Conservation (phyloP, 2,329 filamentous ascomycete species). For the Apiospora rasikravindrae region DNA sequence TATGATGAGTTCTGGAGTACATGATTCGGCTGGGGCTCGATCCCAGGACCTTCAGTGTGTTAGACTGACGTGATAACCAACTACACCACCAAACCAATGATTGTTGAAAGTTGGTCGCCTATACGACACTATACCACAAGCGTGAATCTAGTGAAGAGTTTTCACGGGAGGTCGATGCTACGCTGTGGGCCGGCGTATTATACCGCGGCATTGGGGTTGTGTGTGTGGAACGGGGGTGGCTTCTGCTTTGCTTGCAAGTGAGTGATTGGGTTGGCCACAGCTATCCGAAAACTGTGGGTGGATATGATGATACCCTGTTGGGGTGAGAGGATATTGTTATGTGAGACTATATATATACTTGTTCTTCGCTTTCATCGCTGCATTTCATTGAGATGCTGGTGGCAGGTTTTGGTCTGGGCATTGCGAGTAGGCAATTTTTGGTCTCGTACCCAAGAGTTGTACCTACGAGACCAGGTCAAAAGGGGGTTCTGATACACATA, state of each 20-base stretch:
- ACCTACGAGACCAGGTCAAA: too few species aligned
- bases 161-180: background rate
- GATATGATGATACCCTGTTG: background rate
- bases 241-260: background rate
- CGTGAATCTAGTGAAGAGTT: background rate
- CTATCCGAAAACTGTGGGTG: background rate
- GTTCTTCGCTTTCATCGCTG: background rate
- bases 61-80: conserved; percentile 57
- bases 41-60: conserved; percentile 47
- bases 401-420: too few species aligned
- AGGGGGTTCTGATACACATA: too few species aligned
- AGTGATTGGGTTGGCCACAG: background rate
- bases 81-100: conserved; percentile 38
- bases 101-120: background rate
- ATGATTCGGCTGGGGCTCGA: conserved; percentile 33
- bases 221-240: background rate
- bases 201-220: background rate
- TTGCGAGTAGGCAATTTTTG: too few species aligned
- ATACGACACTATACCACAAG: background rate
- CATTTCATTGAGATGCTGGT: too few species aligned
- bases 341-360: background rate
- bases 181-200: background rate
- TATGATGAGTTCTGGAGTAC: background rate
- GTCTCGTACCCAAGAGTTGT: too few species aligned
- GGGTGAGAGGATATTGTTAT: background rate